phyloP scores from a whole-genome alignment of 2,329 filamentous ascomycete species.

The Pseudogymnoascus verrucosus region DNA sequence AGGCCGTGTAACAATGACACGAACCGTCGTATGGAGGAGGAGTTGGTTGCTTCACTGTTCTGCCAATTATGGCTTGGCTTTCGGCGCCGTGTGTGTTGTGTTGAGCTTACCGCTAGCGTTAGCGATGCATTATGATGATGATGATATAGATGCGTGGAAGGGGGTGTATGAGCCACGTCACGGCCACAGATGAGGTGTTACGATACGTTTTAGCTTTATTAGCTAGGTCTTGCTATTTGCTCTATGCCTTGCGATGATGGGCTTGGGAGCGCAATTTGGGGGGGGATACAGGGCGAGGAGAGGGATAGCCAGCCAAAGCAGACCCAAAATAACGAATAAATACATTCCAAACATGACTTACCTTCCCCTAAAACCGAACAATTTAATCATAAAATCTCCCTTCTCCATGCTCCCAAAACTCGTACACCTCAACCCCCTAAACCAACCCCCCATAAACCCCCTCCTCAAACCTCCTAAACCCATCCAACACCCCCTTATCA shows the following conservation, averaged over 20 bases:
- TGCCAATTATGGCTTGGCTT: neutral
- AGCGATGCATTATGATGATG: neutral
- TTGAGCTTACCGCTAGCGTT: neutral
- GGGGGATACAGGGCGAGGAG: neutral
- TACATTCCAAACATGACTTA: neutral
- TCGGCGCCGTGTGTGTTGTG: neutral
- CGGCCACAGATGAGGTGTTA: neutral
- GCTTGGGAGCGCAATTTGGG: neutral
- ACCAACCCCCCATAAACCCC: slow-evolving; percentile 4
- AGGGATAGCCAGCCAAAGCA: neutral
- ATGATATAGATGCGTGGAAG: neutral
- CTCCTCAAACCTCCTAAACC: slow-evolving; percentile 11
- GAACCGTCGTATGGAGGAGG: neutral
- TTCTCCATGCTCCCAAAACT: too few relatives aligned
- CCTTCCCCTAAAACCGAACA: neutral
- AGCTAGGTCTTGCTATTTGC: neutral
- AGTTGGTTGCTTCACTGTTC: neutral
- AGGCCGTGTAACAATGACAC: neutral
- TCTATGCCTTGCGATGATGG: neutral
- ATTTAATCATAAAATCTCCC: neutral
- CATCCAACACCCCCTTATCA: slow-evolving; percentile 8
- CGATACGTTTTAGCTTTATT: neutral
- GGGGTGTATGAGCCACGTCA: neutral
- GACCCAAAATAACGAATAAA: neutral
- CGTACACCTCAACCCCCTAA: neutral